Base-by-base conservation (phyloP, 2,329 filamentous ascomycete genomes). In the Alternaria triticimaculans region DNA sequence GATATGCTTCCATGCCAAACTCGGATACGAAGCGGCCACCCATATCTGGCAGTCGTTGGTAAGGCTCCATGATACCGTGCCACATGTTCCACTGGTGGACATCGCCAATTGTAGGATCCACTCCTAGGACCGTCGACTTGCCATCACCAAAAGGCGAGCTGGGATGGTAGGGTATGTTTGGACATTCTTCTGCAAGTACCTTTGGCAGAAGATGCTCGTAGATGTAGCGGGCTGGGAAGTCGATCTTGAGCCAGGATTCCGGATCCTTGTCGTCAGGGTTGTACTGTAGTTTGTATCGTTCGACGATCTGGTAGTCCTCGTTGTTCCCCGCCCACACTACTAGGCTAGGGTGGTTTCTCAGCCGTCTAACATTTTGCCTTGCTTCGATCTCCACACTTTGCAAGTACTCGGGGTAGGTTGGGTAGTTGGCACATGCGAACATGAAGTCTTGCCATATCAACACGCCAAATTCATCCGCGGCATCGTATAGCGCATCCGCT, bases 71-170 rank as follows among this genome's bases (percentile, higher is more conserved):
- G 1, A 88, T 90, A n/a, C 94, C 94, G 76, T 97, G 94, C 94
- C 94, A 97, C 11, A 97, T 87, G 75, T 97, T 97, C 94, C 94
- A 97, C 79, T 97, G 94, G 76, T 97, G 95, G 71, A 97, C 89
- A 76, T 97, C 94, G 53, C 94, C 94, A 3, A 94, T 87, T 0
- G 91, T 96, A 1, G 90, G 87, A 77, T 97, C 67, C 8, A 69
- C 64, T 23, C 59, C 63, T 12, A 69, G 26, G 8, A 66, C 65
- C 2, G 62, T 93, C 0, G 85, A 87, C 0, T 91, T 93, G 5
- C 93, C 94, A 60, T 88, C 86, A 48, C 93, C 92, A 86, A 92
- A 97, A 23, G 94, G 95, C 41, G 92, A 94, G 50, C 94, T 94
- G 20, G 90, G 92, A 73, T 96, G 93, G 74, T 89, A 90, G 1